These are phyloP conservation scores for Trypanosoma melophagium DNA, from an alignment of 208 protist genomes.

Conservation along the genomic window DNA sequence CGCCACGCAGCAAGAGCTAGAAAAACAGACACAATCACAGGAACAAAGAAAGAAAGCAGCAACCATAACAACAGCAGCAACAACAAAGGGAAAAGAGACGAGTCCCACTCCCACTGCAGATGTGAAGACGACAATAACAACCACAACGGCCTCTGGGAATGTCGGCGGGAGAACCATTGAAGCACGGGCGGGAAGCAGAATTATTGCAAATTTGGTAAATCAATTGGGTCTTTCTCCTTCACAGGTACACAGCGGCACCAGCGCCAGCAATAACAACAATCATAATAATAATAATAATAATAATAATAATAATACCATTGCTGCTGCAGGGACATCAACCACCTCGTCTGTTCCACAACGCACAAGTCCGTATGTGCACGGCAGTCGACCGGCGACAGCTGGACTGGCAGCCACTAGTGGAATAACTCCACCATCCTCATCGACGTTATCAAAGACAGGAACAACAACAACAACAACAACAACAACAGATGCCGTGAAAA, in stretches of 20 bases:
- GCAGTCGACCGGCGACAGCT: constrained; percentile 23
- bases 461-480: constrained; percentile 11
- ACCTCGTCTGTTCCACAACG: not conserved
- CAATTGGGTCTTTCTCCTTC: constrained; percentile 19
- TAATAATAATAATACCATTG: not conserved
- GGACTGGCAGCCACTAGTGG: constrained; percentile 15
- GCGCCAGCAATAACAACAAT: not conserved
- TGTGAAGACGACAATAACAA: not conserved
- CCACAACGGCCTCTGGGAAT: not conserved
- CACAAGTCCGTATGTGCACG: constrained; percentile 7
- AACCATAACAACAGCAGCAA: no score
- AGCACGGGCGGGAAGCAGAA: constrained; percentile 1
- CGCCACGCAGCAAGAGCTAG: not conserved
- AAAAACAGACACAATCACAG: not conserved
- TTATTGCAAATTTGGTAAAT: constrained; percentile 29
- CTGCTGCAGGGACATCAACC: not conserved
- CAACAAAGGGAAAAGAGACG: no score
- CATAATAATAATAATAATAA: not conserved
- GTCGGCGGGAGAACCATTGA: not conserved
- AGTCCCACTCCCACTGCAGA: not conserved
- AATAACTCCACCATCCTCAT: not conserved
- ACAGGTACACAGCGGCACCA: not conserved
- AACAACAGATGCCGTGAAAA: constrained; percentile 13
- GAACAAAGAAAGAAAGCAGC: no score
- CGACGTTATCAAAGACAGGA: constrained; percentile 14